These are phyloP conservation scores for Exophiala xenobiotica DNA, from an alignment of 2,329 filamentous ascomycete genomes.

Conservation along the genomic window DNA sequence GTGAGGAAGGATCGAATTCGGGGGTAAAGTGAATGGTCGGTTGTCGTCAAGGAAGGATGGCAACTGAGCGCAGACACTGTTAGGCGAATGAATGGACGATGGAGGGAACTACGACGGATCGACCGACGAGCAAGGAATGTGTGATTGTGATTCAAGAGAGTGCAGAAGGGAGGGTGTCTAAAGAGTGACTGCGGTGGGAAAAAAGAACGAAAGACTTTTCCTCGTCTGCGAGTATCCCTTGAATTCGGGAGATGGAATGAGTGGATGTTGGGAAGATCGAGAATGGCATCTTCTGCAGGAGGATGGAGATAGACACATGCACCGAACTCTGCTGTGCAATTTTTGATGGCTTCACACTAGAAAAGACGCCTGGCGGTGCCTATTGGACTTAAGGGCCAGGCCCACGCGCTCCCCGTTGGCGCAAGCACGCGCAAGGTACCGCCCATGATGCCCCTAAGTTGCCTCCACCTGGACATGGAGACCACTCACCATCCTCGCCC, in stretches of 20 bases:
- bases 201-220: conserved; percentile 17
- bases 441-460: too few relatives aligned
- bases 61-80: conserved; percentile 12
- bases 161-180: conserved; percentile 10
- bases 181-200: conserved; percentile 20
- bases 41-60: conserved; percentile 18
- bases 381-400: too few relatives aligned
- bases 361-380: not conserved
- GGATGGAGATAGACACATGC: not conserved
- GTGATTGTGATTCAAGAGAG: conserved; percentile 19
- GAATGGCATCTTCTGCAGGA: conserved; percentile 5
- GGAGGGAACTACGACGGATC: conserved; percentile 23
- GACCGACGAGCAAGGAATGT: conserved; percentile 26
- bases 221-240: not conserved
- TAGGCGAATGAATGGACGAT: conserved; percentile 18
- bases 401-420: not conserved
- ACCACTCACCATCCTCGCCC: conserved; percentile 2
- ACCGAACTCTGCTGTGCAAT: too few relatives aligned
- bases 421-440: too few relatives aligned
- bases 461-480: not conserved
- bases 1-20: conserved; percentile 8
- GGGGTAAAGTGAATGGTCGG: conserved; percentile 2
- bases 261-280: conserved; percentile 10
- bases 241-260: not conserved
- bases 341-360: not conserved